These are phyloP conservation scores for Heliamphora exappendiculata DNA, from an alignment of 148 eudicot genomes.

Conservation along the genomic window DNA sequence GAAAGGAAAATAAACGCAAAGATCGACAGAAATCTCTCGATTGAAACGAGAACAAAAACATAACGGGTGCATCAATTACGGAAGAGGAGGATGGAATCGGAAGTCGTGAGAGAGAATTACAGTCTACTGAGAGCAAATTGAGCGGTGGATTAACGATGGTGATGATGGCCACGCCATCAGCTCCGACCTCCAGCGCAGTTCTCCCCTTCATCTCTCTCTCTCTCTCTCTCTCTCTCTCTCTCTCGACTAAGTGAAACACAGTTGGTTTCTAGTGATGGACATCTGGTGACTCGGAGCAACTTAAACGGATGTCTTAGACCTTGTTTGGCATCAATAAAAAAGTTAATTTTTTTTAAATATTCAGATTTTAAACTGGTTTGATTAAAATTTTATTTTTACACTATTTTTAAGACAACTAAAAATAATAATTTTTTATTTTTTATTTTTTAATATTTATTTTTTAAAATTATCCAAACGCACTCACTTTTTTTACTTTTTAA, in stretches of 20 bases:
- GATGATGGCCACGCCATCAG: conserved; percentile 44
- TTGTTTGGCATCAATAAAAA: no score
- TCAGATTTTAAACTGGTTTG: not conserved
- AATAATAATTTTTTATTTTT: no score
- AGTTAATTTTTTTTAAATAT: not conserved
- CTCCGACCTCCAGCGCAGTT: conserved; percentile 36
- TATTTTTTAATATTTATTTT: no score
- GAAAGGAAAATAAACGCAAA: no score
- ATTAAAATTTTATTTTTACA: no score
- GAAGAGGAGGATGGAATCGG: not conserved
- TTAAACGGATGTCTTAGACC: no score
- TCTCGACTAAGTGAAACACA: not conserved
- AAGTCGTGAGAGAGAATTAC: conserved; percentile 13
- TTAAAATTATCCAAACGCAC: no score
- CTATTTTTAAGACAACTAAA: no score
- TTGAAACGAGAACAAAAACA: not conserved
- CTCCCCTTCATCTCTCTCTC: conserved; percentile 10
- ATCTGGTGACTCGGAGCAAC: not conserved
- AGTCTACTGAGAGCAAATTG: conserved; percentile 40
- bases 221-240: not conserved
- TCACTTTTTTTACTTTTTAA: no score
- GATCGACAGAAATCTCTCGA: not conserved
- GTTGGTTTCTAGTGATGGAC: no score
- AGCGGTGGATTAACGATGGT: conserved; percentile 45
- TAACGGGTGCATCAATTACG: not conserved